Evolutionary conservation across 208 protist species (phyloP), one percentile per base, ranked within the genome.

Genomic region (Vickermania ingenoplastis): DNA sequence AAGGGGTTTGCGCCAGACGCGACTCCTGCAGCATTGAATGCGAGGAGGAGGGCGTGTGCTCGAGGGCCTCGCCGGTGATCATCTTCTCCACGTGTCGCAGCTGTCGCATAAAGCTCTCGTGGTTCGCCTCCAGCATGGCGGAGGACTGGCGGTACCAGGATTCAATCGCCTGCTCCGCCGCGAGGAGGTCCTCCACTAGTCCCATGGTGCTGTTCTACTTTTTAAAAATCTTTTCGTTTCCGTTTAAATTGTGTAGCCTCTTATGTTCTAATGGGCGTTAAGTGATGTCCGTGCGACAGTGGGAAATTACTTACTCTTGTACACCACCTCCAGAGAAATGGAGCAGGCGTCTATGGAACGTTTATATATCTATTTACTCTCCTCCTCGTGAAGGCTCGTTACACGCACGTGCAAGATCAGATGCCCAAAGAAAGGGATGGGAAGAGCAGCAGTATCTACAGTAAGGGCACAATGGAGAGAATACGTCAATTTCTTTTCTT

Each of bases 121-220:
- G 72, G 54, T 65, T 79, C 14, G 50, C 13, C 53, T 73, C 73
- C 41, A 87, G 65, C 24, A 67, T 63, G 0, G 69, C 53, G 11
- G 67, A 67, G 1, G 81, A 78, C 64, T 81, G 63, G 25, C 70
- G 61, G 56, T 83, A 87, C 81, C 81, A 87, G 31, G 36, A 57
- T 59, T 87, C 81, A 7, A 87, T 59, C 0, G 66, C 70, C 23
- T 64, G 66, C 54, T 86, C 79, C n/a, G 81, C 80, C 41, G 84
- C 82, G 25, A 88, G 73, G 30, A 92, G 78, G 13, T 92, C 86
- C 31, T 81, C 74, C 24, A 79, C 26, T 1, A 83, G 50, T 2
- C 73, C 56, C 2, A 67, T 57, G 21, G 64, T 74, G 71, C 64
- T 73, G 17, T 23, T 22, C 25, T 57, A 23, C 22, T 23, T 21